phyloP scores from a whole-genome alignment of 345 rosid genomes.

The Geranium brycei region DNA sequence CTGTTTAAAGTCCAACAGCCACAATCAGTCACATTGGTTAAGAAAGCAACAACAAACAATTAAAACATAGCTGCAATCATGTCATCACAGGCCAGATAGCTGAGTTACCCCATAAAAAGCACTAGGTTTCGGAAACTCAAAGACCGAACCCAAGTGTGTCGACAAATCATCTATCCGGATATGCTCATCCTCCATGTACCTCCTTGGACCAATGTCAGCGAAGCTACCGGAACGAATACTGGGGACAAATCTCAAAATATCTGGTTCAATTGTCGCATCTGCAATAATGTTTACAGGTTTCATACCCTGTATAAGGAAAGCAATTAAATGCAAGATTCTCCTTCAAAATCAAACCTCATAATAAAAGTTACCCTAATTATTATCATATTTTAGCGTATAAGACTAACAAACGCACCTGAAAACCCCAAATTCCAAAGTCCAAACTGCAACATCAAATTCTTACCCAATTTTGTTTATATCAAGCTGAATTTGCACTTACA shows the following conservation, averaged over 20 bases:
- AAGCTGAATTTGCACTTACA: too few relatives aligned
- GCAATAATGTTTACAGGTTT: constrained; percentile 16
- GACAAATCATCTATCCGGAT: constrained; percentile 46
- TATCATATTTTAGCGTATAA: too few relatives aligned
- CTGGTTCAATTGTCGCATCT: constrained; percentile 21
- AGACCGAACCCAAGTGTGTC: constrained; percentile 27
- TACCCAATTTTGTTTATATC: too few relatives aligned
- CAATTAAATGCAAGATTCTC: neutral
- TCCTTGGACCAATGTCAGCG: constrained; percentile 46
- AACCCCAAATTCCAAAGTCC: too few relatives aligned
- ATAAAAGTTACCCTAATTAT: neutral
- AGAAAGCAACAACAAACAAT: constrained; percentile 6
- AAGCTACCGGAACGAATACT: constrained; percentile 52
- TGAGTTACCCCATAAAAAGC: constrained; percentile 52
- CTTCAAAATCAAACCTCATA: neutral
- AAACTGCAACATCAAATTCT: too few relatives aligned
- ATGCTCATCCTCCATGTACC: constrained; percentile 61
- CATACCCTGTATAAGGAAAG: constrained; percentile 25
- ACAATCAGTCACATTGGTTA: neutral
- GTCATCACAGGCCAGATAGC: neutral
- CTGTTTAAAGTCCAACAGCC: constrained; percentile 14
- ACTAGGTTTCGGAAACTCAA: constrained; percentile 42
- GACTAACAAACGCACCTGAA: too few relatives aligned
- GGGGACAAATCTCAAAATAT: constrained; percentile 30
- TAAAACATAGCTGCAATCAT: constrained; percentile 1